phyloP scores from a whole-genome alignment of 495 filamentous ascomycete species.

The Aspergillus saccharolyticus region DNA sequence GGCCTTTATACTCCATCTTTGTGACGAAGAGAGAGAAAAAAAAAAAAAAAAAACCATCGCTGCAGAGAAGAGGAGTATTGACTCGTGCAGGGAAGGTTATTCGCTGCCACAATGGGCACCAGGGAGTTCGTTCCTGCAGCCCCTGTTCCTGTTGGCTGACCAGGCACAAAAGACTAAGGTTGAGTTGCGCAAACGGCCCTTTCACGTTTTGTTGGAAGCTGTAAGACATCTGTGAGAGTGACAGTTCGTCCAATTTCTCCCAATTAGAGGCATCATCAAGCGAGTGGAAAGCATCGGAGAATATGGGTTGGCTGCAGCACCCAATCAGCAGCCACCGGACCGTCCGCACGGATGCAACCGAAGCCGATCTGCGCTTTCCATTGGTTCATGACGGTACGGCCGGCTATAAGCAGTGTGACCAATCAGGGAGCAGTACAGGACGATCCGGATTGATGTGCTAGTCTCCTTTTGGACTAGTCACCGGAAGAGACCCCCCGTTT shows the following conservation, averaged over 20 bases:
- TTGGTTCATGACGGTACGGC: not conserved
- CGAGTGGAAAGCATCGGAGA: too few species aligned
- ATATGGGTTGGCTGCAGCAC: too few species aligned
- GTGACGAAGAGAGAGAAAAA: too few species aligned
- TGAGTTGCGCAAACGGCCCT: not conserved
- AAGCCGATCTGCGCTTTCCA: not conserved
- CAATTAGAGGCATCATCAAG: too few species aligned
- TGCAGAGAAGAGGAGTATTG: not conserved
- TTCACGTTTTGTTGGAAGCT: not conserved
- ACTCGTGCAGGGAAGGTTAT: not conserved
- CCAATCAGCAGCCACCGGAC: not conserved
- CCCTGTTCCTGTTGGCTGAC: not conserved
- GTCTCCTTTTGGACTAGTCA: not conserved
- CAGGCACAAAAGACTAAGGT: too few species aligned
- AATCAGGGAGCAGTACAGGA: not conserved
- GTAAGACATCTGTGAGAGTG: too few species aligned
- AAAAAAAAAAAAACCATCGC: not conserved
- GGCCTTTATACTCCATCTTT: not conserved
- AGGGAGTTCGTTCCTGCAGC: not conserved
- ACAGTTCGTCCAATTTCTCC: too few species aligned
- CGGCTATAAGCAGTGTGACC: not conserved
- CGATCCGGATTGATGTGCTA: not conserved
- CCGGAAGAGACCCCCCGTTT: not conserved
- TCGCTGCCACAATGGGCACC: not conserved
- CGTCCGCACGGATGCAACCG: not conserved